Base-by-base conservation (phyloP, 495 filamentous ascomycete genomes). In the Aspergillus olivimuriae region DNA sequence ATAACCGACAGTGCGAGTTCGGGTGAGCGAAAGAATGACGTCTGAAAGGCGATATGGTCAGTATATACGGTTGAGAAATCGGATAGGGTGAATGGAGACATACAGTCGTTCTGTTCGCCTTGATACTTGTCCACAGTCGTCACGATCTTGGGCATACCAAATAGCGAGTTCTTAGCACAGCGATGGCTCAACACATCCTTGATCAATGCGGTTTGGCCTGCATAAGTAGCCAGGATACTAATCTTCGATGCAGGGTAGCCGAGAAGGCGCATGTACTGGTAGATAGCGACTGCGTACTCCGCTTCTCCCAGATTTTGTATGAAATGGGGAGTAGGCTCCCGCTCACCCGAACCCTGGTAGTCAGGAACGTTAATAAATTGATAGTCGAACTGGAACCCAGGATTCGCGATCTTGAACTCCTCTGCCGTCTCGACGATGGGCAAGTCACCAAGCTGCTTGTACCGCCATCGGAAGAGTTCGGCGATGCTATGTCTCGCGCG, bases 81-180 rank as follows among this genome's bases (percentile, higher is more conserved):
- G 24, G 39, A 28, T 15, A 21, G 20, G 39, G 12, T 17, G 22
- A 22, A 26, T 18, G 34, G 26, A 43, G 54, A 77, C 86, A 78
- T 69, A 94, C 89, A 97, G 56, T 96, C 92, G 65, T 97, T 99
- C 68, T 99, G 92, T 73, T 97, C 94, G 51, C 92, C 92, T 70
- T 99, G 92, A 53, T 96, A 99, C 62, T 94, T 94, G 65, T 99
- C 92, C 42, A 99, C 94, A 14, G 94, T 97, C 1, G 85, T 87
- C 19, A 99, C 88, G 35, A 86, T 82, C 60, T 83, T 84, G 30
- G 92, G 92, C 68, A 95, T 66, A 9, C 94, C 90, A 66, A 99
- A 99, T 20, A 99, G 65, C 2, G 80, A 64, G 50, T 86, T 94
- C 55, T 80, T 85, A 8, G 77, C 77, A 55, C 92, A 98, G 22